Base-by-base conservation (phyloP, 1,139 yeast genomes). In the Saccharomycopsis phalli region DNA sequence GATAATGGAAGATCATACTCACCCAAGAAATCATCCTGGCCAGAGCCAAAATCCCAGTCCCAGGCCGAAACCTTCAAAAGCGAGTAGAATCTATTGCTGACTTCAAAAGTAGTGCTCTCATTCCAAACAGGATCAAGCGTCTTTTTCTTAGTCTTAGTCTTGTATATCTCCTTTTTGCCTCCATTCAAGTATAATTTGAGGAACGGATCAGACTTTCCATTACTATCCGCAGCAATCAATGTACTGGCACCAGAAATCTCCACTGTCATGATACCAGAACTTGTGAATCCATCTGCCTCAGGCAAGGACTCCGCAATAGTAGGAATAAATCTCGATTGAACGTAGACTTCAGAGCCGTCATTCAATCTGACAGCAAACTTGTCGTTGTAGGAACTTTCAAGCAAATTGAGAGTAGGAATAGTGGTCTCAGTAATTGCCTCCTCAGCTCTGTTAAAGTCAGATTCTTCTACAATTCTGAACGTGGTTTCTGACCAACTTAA, bases 21-120 rank as follows among this genome's bases (percentile, higher is more conserved):
- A 43, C 97, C 95, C 45, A 91, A 67, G 47, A 70, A 66, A 59
- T 91, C 97, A 58, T 91, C 93, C 48, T 72, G 75, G 48, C 78
- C 84, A 22, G 82, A 76, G 48, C 95, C 95, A 50, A 88, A 74
- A 61, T 91, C 98, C 95, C 96, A 88, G 57, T 91, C 98, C 53
- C 59, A 69, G 25, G 83, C 75, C 42, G 68, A 72, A 37, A 83
- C 66, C 45, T 64, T 63, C 44, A 88, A 60, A 3, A 61, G 59
- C 10, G 86, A 74, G 54, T 76, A 77, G 43, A 71, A 74, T 54
- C 83, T 73, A 57, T 81, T 73, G 20, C 68, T 66, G 25, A 76
- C 64, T 17, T 70, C 64, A 47, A 71, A 55, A 2, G 67, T 61
- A 0, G 63, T 56, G 44, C 59, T 61, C 61, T 84, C 94, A 56